These are phyloP conservation scores for Cladosporium halotolerans DNA, from an alignment of 2,329 filamentous ascomycete species.

Conservation along the genomic window DNA sequence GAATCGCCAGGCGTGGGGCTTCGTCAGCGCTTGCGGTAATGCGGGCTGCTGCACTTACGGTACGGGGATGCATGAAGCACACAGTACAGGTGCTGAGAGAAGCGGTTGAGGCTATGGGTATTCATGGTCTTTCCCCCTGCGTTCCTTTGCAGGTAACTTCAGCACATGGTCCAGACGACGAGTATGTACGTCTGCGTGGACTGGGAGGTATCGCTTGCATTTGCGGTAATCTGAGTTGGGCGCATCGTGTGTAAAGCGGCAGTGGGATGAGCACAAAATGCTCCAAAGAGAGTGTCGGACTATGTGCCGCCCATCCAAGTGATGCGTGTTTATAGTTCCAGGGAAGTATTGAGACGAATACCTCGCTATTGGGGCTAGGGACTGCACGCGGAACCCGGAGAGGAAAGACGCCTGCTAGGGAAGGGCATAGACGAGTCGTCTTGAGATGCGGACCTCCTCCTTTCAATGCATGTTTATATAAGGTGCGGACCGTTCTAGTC, in stretches of 20 bases:
- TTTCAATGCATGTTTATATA: background rate
- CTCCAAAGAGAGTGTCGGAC: too few species aligned
- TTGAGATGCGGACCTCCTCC: background rate
- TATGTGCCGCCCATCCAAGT: too few species aligned
- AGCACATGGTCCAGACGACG: background rate
- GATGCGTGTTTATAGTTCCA: background rate
- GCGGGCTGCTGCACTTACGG: background rate
- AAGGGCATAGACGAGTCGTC: background rate
- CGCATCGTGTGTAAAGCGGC: too few species aligned
- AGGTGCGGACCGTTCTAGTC: slow-evolving; percentile 1
- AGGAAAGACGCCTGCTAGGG: background rate
- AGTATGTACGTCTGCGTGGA: background rate
- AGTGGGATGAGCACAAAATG: too few species aligned
- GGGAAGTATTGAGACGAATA: background rate
- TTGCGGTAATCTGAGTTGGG: too few species aligned
- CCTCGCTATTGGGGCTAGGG: background rate
- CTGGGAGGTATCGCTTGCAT: background rate
- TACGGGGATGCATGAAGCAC: background rate
- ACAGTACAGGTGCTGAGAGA: background rate
- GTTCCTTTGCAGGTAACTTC: background rate
- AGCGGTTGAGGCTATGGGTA: background rate
- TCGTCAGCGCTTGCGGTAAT: slow-evolving; percentile 3
- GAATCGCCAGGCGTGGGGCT: background rate
- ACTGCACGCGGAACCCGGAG: background rate
- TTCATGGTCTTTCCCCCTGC: background rate